Evolutionary conservation across 2,329 filamentous ascomycete genomes (phyloP), one percentile per base, ranked within the genome.

Genomic region (Microsporum audouinii): DNA sequence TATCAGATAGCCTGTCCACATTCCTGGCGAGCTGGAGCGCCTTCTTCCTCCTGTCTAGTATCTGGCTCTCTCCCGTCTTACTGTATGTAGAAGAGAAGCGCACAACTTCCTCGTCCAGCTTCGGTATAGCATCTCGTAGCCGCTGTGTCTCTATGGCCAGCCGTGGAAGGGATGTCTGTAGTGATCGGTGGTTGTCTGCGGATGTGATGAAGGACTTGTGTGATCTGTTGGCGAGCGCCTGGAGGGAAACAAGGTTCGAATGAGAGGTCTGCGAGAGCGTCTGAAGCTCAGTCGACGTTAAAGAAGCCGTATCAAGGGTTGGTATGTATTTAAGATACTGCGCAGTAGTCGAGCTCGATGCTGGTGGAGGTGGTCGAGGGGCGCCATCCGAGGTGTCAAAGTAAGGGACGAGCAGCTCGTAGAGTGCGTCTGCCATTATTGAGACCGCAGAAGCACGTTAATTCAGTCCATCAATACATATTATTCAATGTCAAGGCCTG

Each of bases 151-250:
- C 82, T 57, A 80, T 78, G 41, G 83, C 83, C 51, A 97, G 77
- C 12, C 78, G 73, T 0, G 90, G 88, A n/a, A 99, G 78, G 0
- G 86, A 83, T n/a, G 80, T 79, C 57, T 80, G 79, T 5, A 97
- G 80, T 7, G 84, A 85, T n/a, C 84, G 82, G 68, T 97, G 85
- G 67, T 88, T 86, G 66, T 85, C 82, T 27, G 89, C 86, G 2
- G 92, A 94, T 59, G 86, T 80, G 67, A 96, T 91, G 65, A 97
- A 86, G 17, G 86, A 81, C 70, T 87, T 89, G 74, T 96, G 87
- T 0, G 91, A 96, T 66, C 89, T 88, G 68, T 95, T 95, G 5
- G 91, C 92, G 57, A 97, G 84, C 0, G 85, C 83, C 72, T 99
- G 94, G 0, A 97, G 81, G 0, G 90, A 89, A 45, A 95, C 83